A percentile compares a stretch with the other conserved stretches of the same genome.
phyloP scores from a whole-genome alignment of 2,329 filamentous ascomycete genomes.

The Calonectria henricotiae region DNA sequence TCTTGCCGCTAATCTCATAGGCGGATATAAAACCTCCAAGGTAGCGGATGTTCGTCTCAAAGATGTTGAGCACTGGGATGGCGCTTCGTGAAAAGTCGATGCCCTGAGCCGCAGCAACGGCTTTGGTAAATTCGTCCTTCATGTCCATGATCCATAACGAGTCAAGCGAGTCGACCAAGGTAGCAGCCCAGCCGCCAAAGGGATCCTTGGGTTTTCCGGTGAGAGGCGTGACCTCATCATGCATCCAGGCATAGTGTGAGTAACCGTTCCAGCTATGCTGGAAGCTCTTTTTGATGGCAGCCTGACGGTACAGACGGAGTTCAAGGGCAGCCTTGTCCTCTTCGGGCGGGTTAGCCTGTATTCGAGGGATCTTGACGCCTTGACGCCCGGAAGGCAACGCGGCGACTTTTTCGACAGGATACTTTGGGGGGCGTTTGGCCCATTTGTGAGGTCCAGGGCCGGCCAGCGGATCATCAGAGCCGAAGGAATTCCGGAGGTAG shows the following conservation, averaged over 20 bases:
- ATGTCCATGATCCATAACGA: slow-evolving; percentile 80
- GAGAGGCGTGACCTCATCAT: slow-evolving; percentile 75
- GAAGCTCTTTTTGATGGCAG: slow-evolving; percentile 68
- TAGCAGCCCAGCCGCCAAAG: slow-evolving; percentile 78
- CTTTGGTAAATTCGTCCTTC: slow-evolving; percentile 75
- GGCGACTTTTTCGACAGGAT: slow-evolving; percentile 48
- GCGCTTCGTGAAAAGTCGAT: slow-evolving; percentile 74
- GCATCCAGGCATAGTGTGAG: slow-evolving; percentile 74
- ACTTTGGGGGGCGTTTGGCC: slow-evolving; percentile 46
- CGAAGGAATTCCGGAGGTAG: slow-evolving; percentile 49
- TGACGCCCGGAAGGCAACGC: slow-evolving; percentile 57
- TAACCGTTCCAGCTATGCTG: slow-evolving; percentile 74
- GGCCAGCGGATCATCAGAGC: slow-evolving; percentile 45
- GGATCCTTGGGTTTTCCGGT: slow-evolving; percentile 68
- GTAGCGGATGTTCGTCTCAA: slow-evolving; percentile 80
- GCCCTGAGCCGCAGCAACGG: slow-evolving; percentile 69
- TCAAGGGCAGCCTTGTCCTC: slow-evolving; percentile 50
- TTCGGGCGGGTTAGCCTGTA: slow-evolving; percentile 56
- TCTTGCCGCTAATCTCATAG: slow-evolving; percentile 74
- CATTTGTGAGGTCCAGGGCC: slow-evolving; percentile 49
- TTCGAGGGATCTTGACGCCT: slow-evolving; percentile 48
- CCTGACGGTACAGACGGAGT: slow-evolving; percentile 58
- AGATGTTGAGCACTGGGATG: slow-evolving; percentile 70
- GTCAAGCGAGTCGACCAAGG: slow-evolving; percentile 76
- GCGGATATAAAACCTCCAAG: slow-evolving; percentile 77